Evolutionary conservation across 345 rosid species (phyloP), one percentile per base, ranked within the genome.

Genomic region (Mercurialis annua): DNA sequence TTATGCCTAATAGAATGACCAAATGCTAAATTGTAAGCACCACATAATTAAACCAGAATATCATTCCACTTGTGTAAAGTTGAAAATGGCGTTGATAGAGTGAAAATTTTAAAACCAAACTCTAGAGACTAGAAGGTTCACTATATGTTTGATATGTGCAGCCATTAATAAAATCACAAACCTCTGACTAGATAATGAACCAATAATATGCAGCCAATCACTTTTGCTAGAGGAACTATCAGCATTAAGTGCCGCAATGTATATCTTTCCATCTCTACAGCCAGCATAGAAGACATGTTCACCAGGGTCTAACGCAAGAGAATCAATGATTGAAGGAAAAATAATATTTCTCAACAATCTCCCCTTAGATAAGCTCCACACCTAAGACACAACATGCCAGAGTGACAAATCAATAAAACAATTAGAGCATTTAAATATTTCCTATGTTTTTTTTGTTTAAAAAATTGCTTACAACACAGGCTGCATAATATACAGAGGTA

Each of bases 231-330:
- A 77, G 33, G 79, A 68, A 68, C 86, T 77, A 71, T 79, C 85
- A 40, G 87, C 83, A 72, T 77, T 73, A 57, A 91, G 81, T 9
- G 90, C 90, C 64, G 85, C 90, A 26, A 94, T 55, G 63, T 91
- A 85, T 66, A 91, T 87, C 59, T 81, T 82, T 27, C 99, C 90
- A 78, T 91, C 98, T 72, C 75, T 79, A 49, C 89, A 63, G 57
- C 98, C 99, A 58, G 96, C 99, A 84, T 86, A 89, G 76, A 94
- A 91, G 62, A 87, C 84, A 72, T 77, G 76, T 71, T 89, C 92
- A 21, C 84, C 87, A 73, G 99, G 96, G 71, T 91, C 95, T 75
- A 94, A 70, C 14, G 86, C 85, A 58, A 94, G 71, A 55, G 91
- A 83, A 82, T 89, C 88, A 68, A 94, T 89, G 60, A 78, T 71